These are phyloP conservation scores for Dimocarpus longan DNA, from an alignment of 345 rosid species.

Conservation along the genomic window DNA sequence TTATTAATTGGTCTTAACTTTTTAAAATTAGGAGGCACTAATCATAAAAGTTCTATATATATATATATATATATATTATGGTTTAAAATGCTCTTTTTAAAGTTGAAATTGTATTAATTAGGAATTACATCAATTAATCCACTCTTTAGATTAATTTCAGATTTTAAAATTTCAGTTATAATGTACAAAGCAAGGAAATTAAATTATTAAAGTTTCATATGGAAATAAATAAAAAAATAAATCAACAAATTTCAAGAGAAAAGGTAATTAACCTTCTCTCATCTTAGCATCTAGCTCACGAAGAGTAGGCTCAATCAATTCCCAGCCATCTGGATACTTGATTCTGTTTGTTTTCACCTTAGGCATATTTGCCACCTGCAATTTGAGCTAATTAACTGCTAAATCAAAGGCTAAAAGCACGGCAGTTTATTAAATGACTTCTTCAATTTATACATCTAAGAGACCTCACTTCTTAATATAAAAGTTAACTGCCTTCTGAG, in stretches of 20 bases:
- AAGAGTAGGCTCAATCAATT: constrained; percentile 79
- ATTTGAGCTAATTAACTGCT: background rate
- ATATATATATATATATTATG: too few species aligned
- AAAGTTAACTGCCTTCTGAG: background rate
- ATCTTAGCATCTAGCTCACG: constrained; percentile 65
- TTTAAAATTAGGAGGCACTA: too few species aligned
- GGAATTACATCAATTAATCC: too few species aligned
- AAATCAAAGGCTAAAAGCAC: background rate
- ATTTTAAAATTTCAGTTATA: too few species aligned
- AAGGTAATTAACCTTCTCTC: constrained; percentile 63
- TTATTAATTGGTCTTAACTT: too few species aligned
- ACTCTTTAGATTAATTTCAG: too few species aligned
- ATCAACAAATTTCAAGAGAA: background rate
- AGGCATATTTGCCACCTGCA: constrained; percentile 53
- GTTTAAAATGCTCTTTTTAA: background rate
- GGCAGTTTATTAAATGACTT: background rate
- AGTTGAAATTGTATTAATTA: background rate
- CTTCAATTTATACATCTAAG: background rate
- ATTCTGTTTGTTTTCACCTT: constrained; percentile 73
- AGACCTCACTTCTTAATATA: background rate
- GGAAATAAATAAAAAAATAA: background rate
- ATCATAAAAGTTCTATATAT: too few species aligned
- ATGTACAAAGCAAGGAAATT: background rate
- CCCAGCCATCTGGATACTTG: constrained; percentile 79
- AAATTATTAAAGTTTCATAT: background rate